Evolutionary conservation across 164 flowering plant genomes (phyloP).

Genomic region (Santalum album): DNA sequence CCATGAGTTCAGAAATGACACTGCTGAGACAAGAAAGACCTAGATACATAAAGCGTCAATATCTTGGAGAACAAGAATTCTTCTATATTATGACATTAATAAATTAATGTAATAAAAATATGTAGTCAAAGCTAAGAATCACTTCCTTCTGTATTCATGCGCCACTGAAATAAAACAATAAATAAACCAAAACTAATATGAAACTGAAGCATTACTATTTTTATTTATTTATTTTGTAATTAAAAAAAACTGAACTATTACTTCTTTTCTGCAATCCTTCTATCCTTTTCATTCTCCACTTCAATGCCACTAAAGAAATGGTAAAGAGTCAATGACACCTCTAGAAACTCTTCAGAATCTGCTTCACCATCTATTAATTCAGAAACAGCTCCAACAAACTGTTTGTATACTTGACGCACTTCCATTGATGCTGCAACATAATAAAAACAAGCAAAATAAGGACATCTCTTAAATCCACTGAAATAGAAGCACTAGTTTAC

Average conservation of each 20-base stretch:
- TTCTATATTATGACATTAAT: too few relatives aligned
- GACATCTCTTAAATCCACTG: neutral
- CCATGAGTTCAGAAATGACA: too few relatives aligned
- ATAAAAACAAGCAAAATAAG: neutral
- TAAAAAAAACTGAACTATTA: slow-evolving; percentile 20
- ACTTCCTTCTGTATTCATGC: too few relatives aligned
- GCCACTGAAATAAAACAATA: too few relatives aligned
- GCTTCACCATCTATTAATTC: slow-evolving; percentile 72
- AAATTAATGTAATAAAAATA: too few relatives aligned
- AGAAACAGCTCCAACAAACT: slow-evolving; percentile 62
- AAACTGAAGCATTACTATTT: neutral
- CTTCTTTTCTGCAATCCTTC: slow-evolving; percentile 41
- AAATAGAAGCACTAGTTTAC: neutral
- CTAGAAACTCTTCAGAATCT: slow-evolving; percentile 62
- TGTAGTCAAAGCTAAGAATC: too few relatives aligned
- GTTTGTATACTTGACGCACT: slow-evolving; percentile 67
- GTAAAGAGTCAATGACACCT: slow-evolving; percentile 56
- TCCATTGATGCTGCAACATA: slow-evolving; percentile 54
- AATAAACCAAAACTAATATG: too few relatives aligned
- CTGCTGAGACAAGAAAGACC: too few relatives aligned
- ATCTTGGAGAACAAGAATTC: too few relatives aligned
- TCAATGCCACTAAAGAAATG: slow-evolving; percentile 30
- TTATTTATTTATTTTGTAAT: neutral
- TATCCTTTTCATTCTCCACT: slow-evolving; percentile 23
- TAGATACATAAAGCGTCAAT: too few relatives aligned